These are phyloP conservation scores for Termitomyces sp. DNA, from an alignment of 768 basidiomycete species.

Conservation along the genomic window DNA sequence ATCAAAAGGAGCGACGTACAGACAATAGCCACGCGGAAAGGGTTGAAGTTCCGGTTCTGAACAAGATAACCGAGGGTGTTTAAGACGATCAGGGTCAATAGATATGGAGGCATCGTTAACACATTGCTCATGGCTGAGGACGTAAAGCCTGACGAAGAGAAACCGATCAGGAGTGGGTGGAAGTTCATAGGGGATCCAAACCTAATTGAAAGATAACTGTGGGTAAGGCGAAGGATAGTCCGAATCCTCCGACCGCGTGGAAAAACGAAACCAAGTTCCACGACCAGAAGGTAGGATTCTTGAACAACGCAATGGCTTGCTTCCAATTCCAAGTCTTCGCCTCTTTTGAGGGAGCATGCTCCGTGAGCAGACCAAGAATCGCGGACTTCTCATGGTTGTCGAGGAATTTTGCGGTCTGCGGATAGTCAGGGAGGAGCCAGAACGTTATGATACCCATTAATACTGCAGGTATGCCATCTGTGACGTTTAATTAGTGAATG, in stretches of 20 bases:
- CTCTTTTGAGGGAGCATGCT: constrained; percentile 7
- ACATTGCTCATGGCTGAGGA: constrained; percentile 12
- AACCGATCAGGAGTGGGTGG: background rate
- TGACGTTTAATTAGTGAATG: background rate
- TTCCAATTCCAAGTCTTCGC: constrained; percentile 11
- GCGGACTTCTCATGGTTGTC: constrained; percentile 5
- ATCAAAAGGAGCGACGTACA: background rate
- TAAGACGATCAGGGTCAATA: constrained; percentile 8
- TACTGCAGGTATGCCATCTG: constrained; percentile 12
- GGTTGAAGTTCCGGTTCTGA: constrained; percentile 9
- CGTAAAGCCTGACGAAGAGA: constrained; percentile 5
- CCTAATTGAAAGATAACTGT: constrained; percentile 12
- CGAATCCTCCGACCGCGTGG: constrained; percentile 13
- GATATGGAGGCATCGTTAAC: constrained; percentile 12
- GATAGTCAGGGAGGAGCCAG: constrained; percentile 10
- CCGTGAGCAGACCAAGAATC: background rate
- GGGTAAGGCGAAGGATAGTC: constrained; percentile 9
- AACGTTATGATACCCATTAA: constrained; percentile 10
- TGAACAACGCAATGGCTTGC: constrained; percentile 6
- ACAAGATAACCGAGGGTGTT: constrained; percentile 12
- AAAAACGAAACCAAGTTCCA: constrained; percentile 9
- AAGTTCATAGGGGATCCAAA: background rate
- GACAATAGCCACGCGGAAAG: constrained; percentile 9
- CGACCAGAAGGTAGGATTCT: constrained; percentile 9
- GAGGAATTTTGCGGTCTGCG: constrained; percentile 12